Evolutionary conservation across 306 rosid genomes (phyloP).

Genomic region (Cicer judaicum): DNA sequence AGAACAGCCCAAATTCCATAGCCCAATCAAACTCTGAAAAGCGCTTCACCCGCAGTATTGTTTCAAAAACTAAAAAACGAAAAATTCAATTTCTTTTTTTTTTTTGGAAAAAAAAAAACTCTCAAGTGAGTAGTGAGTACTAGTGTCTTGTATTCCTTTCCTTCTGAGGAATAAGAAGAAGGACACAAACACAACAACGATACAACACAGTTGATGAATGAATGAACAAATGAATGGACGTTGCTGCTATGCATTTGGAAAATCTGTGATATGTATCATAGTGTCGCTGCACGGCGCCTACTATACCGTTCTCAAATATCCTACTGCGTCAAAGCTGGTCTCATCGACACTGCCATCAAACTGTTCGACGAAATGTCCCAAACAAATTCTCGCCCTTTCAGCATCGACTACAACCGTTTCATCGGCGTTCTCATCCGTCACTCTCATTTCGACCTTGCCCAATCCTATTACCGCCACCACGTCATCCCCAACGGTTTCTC

Average conservation of each 20-base stretch:
- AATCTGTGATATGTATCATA: slow-evolving; percentile 69
- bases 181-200: too few relatives aligned
- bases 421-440: slow-evolving; percentile 79
- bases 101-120: too few relatives aligned
- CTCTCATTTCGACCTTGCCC: slow-evolving; percentile 74
- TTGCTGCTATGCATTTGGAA: slow-evolving; percentile 58
- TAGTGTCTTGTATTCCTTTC: background rate
- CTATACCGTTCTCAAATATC: slow-evolving; percentile 74
- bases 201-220: background rate
- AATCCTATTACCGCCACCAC: slow-evolving; percentile 68
- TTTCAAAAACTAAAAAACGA: too few relatives aligned
- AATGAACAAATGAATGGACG: background rate
- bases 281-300: slow-evolving; percentile 79
- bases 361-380: slow-evolving; percentile 88
- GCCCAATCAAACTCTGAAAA: background rate
- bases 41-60: background rate
- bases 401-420: slow-evolving; percentile 87
- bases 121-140: background rate
- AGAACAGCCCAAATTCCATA: background rate
- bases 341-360: slow-evolving; percentile 73
- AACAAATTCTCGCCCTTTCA: slow-evolving; percentile 71
- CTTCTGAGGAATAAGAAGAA: background rate
- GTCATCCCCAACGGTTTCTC: slow-evolving; percentile 81
- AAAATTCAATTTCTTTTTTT: too few relatives aligned
- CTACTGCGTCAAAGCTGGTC: slow-evolving; percentile 66